These are phyloP conservation scores for Xanthoconium stramineum DNA, from an alignment of 768 basidiomycete genomes.

Conservation along the genomic window DNA sequence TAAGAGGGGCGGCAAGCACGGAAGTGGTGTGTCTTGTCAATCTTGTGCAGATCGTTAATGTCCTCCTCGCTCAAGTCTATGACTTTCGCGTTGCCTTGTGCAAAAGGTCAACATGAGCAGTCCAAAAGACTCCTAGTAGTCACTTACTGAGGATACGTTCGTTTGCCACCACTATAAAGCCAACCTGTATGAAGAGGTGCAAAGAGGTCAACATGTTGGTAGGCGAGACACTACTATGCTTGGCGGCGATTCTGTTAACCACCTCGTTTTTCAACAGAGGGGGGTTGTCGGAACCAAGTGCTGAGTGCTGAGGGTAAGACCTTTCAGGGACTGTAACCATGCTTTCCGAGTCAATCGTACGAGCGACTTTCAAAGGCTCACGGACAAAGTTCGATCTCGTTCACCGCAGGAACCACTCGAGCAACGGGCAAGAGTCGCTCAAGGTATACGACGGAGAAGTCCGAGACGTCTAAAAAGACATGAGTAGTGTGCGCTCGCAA, in stretches of 20 bases:
- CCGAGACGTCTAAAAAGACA: too few relatives aligned
- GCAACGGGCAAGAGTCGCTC: too few relatives aligned
- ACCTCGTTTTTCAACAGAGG: constrained; percentile 61
- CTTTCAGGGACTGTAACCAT: constrained; percentile 26
- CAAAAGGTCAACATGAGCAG: neutral
- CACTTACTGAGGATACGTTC: constrained; percentile 54
- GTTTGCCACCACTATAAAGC: constrained; percentile 46
- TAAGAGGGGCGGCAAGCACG: constrained; percentile 62
- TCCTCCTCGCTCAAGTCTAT: constrained; percentile 66
- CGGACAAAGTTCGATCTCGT: constrained; percentile 50
- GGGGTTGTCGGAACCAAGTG: constrained; percentile 68
- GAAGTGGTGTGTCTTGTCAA: constrained; percentile 62
- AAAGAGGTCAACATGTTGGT: constrained; percentile 71
- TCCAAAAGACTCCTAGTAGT: neutral
- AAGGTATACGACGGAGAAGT: too few relatives aligned
- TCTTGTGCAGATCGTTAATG: constrained; percentile 50
- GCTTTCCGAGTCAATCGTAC: neutral
- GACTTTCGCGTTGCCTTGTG: constrained; percentile 53
- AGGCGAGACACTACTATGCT: constrained; percentile 49
- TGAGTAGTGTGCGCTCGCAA: too few relatives aligned
- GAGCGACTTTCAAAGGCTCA: constrained; percentile 31
- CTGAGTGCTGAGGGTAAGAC: constrained; percentile 52
- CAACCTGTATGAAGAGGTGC: constrained; percentile 56
- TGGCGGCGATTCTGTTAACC: constrained; percentile 60
- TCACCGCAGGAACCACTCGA: too few relatives aligned